These are phyloP conservation scores for Debaryomyces robertsiae DNA, from an alignment of 1,139 yeast genomes.

Conservation along the genomic window DNA sequence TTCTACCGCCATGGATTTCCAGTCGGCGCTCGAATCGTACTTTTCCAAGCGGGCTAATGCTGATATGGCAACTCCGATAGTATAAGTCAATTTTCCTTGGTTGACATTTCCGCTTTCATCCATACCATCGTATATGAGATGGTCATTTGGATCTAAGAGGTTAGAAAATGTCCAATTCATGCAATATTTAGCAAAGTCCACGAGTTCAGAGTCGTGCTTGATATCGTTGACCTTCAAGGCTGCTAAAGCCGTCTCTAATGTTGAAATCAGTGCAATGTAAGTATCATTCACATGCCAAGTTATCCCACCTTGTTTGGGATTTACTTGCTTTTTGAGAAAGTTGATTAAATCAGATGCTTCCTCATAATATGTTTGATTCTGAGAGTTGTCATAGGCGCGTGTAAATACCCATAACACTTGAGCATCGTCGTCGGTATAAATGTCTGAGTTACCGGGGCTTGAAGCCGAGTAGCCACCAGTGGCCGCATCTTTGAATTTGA, in stretches of 20 bases:
- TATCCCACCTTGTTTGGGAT: slow-evolving; percentile 29
- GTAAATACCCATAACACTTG: slow-evolving; percentile 36
- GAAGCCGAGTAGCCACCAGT: slow-evolving; percentile 31
- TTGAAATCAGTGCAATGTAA: slow-evolving; percentile 38
- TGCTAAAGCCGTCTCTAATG: slow-evolving; percentile 37
- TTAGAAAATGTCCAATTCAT: slow-evolving; percentile 25
- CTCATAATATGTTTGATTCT: slow-evolving; percentile 18
- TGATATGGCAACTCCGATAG: slow-evolving; percentile 30
- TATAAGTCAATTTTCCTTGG: slow-evolving; percentile 29
- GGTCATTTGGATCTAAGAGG: slow-evolving; percentile 27
- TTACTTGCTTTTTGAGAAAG: slow-evolving; percentile 24
- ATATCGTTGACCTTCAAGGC: slow-evolving; percentile 29
- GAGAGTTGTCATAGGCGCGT: slow-evolving; percentile 26
- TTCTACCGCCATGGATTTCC: slow-evolving; percentile 23
- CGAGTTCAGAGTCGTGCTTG: slow-evolving; percentile 20
- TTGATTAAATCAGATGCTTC: slow-evolving; percentile 22
- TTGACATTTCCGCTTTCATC: slow-evolving; percentile 18
- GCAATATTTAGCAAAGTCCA: slow-evolving; percentile 27
- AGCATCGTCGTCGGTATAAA: slow-evolving; percentile 39
- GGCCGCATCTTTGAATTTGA: not conserved
- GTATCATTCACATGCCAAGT: slow-evolving; percentile 27
- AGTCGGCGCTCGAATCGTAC: slow-evolving; percentile 14
- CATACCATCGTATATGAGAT: slow-evolving; percentile 31
- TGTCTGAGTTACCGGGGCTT: slow-evolving; percentile 28
- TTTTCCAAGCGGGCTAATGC: slow-evolving; percentile 23